Conservation (phyloP, 805 yeast species). For the Lipomyces lipofer region DNA sequence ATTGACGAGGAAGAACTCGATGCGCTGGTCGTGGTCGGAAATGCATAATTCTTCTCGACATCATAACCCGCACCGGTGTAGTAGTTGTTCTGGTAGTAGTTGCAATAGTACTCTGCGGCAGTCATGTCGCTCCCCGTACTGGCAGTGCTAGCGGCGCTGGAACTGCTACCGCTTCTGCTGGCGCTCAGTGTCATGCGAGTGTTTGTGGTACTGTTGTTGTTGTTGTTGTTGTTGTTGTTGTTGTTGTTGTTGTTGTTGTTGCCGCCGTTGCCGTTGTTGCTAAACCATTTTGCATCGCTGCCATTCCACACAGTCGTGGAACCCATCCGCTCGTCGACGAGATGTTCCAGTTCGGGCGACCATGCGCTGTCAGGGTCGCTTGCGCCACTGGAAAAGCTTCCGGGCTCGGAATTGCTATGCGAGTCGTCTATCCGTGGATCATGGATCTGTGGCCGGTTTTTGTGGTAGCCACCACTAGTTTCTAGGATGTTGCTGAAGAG, state of each 20-base stretch:
- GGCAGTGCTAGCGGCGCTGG: not conserved
- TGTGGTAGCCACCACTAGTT: too few relatives aligned
- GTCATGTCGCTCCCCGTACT: not conserved
- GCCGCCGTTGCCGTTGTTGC: not conserved
- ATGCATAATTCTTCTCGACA: too few relatives aligned
- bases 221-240: not conserved
- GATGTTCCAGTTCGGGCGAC: conserved; percentile 2
- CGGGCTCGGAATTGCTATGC: too few relatives aligned
- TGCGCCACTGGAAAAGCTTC: too few relatives aligned
- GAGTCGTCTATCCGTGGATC: too few relatives aligned
- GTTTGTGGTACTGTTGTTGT: too few relatives aligned
- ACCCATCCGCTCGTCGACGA: not conserved
- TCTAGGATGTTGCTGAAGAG: too few relatives aligned
- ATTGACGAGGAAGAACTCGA: too few relatives aligned
- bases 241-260: not conserved
- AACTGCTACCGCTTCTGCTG: not conserved
- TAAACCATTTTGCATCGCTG: not conserved
- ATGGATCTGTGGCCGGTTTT: too few relatives aligned
- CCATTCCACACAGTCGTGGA: not conserved
- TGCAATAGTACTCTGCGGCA: not conserved
- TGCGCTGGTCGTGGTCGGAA: too few relatives aligned
- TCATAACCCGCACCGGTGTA: too few relatives aligned
- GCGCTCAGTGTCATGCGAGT: not conserved
- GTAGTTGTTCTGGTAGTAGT: not conserved
- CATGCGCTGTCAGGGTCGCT: not conserved